Conservation (phyloP, 176 grass and related monocot species). For the Luzula sylvatica region DNA sequence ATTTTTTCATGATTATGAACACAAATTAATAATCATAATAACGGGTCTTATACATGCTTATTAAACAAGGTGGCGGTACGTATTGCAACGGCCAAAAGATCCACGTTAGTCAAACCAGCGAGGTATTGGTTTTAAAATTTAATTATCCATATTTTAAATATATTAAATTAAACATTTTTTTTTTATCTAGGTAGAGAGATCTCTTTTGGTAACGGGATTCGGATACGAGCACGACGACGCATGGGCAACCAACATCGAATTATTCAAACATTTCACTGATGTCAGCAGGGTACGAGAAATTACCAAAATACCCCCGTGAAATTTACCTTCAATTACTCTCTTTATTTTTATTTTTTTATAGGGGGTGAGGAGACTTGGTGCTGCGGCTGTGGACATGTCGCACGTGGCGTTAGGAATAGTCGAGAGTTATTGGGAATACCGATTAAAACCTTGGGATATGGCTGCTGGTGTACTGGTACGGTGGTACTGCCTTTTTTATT, state of each 20-base stretch:
- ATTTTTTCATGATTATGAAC: too few species aligned
- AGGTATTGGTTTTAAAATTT: too few species aligned
- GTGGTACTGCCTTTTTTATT: not conserved
- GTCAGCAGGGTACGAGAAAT: constrained; percentile 63
- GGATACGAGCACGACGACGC: constrained; percentile 97
- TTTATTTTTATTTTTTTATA: constrained; percentile 12
- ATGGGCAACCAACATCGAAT: constrained; percentile 82
- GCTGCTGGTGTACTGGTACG: constrained; percentile 90
- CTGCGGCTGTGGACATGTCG: constrained; percentile 86
- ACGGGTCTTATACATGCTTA: too few species aligned
- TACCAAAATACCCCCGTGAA: not conserved
- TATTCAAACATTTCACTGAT: constrained; percentile 98
- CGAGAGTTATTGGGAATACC: constrained; percentile 94
- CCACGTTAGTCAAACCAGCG: constrained; percentile 78
- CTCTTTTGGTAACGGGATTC: constrained; percentile 97
- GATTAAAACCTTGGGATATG: constrained; percentile 97
- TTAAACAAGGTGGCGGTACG: constrained; percentile 60
- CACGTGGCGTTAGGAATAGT: constrained; percentile 85
- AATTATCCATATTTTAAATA: too few species aligned
- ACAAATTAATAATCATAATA: too few species aligned
- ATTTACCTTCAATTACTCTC: not conserved
- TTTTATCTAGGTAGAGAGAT: constrained; percentile 66
- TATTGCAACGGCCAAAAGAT: constrained; percentile 95
- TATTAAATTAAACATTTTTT: constrained; percentile 7
- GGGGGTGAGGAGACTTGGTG: constrained; percentile 92